phyloP scores from a whole-genome alignment of 2,329 filamentous ascomycete species.

The Alternaria triticimaculans region DNA sequence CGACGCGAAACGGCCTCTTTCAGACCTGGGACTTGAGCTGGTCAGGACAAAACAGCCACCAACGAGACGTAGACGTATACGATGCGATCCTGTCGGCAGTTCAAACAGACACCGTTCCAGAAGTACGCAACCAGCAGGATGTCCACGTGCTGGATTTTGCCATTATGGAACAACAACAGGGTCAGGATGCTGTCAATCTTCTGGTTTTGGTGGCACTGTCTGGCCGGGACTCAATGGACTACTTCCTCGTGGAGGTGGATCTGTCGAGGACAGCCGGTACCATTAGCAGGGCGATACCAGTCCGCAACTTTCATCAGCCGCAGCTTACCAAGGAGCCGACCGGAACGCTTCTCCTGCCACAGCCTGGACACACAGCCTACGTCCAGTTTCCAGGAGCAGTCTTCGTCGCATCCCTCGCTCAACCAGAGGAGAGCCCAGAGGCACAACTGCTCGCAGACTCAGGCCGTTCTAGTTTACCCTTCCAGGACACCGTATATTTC shows the following conservation, averaged over 20 bases:
- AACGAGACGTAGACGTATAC: constrained; percentile 73
- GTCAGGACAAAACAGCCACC: constrained; percentile 79
- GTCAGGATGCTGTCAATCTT: constrained; percentile 43
- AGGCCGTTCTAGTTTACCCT: constrained; percentile 58
- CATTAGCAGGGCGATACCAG: constrained; percentile 70
- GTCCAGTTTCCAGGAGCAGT: constrained; percentile 80
- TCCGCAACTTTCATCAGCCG: constrained; percentile 62
- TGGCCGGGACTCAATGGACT: constrained; percentile 56
- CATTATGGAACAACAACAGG: constrained; percentile 58
- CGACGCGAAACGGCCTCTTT: constrained; percentile 77
- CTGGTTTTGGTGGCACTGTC: constrained; percentile 44
- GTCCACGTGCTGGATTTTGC: constrained; percentile 83
- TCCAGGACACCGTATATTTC: constrained; percentile 88
- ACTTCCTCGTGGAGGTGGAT: constrained; percentile 76
- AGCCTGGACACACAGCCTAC: constrained; percentile 80
- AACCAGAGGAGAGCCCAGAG: constrained; percentile 73
- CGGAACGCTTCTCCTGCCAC: constrained; percentile 73
- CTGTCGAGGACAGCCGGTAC: constrained; percentile 61
- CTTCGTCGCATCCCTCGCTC: constrained; percentile 75
- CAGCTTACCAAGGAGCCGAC: constrained; percentile 39
- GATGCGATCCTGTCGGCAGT: constrained; percentile 69
- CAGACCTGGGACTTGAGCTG: constrained; percentile 90
- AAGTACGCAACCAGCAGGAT: constrained; percentile 59
- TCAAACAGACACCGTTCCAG: constrained; percentile 58
- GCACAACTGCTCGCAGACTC: constrained; percentile 68